Evolutionary conservation across 805 yeast species (phyloP).

Genomic region (Myxozyma udenii): DNA sequence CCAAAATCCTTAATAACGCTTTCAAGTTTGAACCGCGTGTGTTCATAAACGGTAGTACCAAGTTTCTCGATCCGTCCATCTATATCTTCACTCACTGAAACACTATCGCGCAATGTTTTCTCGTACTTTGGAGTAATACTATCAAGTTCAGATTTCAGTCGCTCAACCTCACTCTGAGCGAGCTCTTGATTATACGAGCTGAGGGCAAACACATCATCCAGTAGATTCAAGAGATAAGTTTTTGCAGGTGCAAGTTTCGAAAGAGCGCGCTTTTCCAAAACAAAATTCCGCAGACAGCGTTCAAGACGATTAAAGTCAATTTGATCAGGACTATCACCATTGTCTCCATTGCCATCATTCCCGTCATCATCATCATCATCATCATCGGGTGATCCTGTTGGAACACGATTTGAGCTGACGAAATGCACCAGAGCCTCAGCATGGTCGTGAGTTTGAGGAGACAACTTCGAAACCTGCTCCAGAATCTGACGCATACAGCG

Average conservation of each 20-base stretch:
- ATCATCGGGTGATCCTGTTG: constrained; percentile 42
- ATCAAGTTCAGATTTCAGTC: constrained; percentile 50
- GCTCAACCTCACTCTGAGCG: constrained; percentile 49
- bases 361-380: constrained; percentile 39
- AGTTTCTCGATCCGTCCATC: constrained; percentile 62
- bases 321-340: constrained; percentile 12
- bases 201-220: constrained; percentile 60
- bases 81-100: constrained; percentile 54
- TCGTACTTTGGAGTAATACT: constrained; percentile 65
- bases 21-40: constrained; percentile 54
- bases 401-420: constrained; percentile 61
- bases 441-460: constrained; percentile 89
- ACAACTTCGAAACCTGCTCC: constrained; percentile 77
- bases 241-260: constrained; percentile 92
- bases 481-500: constrained; percentile 73
- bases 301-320: constrained; percentile 75
- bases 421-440: constrained; percentile 92
- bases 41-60: constrained; percentile 56
- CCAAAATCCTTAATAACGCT: constrained; percentile 54
- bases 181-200: constrained; percentile 61
- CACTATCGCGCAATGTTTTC: constrained; percentile 50
- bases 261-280: constrained; percentile 80
- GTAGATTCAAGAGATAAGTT: constrained; percentile 69
- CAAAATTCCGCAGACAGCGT: constrained; percentile 76
- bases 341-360: constrained; percentile 33